These are phyloP conservation scores for Penicillium sp. DNA, from an alignment of 2,329 filamentous ascomycete species.

Conservation along the genomic window DNA sequence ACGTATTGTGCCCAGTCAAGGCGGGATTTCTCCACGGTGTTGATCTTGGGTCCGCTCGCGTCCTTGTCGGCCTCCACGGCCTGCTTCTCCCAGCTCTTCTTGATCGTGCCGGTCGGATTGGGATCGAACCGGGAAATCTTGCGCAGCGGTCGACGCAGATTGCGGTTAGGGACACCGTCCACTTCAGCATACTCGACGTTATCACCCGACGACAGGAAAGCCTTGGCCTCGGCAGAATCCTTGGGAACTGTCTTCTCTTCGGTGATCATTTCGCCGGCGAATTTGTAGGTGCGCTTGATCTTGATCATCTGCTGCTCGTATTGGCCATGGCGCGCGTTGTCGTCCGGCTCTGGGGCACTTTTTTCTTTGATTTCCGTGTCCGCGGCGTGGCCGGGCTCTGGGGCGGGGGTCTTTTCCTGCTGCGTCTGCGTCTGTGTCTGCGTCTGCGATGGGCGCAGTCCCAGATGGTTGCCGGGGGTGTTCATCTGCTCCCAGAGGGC, in stretches of 20 bases:
- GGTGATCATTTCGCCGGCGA: slow-evolving; percentile 55
- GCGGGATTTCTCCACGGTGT: slow-evolving; percentile 64
- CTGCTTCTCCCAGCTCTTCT: slow-evolving; percentile 46
- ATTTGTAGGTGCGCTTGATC: slow-evolving; percentile 58
- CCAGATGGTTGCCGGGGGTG: slow-evolving; percentile 24
- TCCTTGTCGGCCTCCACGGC: slow-evolving; percentile 25
- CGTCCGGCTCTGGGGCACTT: slow-evolving; percentile 7
- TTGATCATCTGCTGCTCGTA: slow-evolving; percentile 49
- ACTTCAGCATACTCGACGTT: slow-evolving; percentile 35
- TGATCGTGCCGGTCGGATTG: slow-evolving; percentile 43
- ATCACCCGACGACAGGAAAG: slow-evolving; percentile 48
- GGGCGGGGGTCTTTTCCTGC: slow-evolving; percentile 14
- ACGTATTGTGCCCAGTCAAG: slow-evolving; percentile 66
- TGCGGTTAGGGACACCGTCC: slow-evolving; percentile 19
- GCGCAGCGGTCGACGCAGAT: slow-evolving; percentile 41
- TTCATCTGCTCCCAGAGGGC: slow-evolving; percentile 56
- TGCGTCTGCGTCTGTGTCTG: slow-evolving; percentile 10
- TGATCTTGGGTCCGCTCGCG: slow-evolving; percentile 58
- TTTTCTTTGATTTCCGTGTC: slow-evolving; percentile 18
- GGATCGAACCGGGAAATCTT: slow-evolving; percentile 49
- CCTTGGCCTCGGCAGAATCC: slow-evolving; percentile 55
- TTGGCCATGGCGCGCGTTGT: slow-evolving; percentile 8
- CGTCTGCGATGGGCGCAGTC: slow-evolving; percentile 11
- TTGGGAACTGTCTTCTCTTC: slow-evolving; percentile 54
- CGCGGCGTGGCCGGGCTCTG: slow-evolving; percentile 11